Base-by-base conservation (phyloP, 2,329 filamentous ascomycete genomes). In the Calonectria naviculata region DNA sequence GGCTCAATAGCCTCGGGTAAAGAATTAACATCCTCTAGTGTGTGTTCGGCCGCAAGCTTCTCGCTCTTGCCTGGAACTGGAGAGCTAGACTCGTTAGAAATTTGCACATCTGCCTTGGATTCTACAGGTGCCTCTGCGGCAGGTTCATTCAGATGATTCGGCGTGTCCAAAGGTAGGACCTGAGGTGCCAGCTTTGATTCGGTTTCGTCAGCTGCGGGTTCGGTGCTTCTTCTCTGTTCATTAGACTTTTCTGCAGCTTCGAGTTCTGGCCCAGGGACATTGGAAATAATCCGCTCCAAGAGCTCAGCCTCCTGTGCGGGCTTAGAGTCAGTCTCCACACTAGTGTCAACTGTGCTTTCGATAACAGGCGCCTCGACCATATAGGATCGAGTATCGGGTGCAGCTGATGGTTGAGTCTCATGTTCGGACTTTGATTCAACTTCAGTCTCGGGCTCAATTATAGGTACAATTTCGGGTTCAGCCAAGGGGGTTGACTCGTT, bases 401-500 rank as follows among this genome's bases (percentile, higher is more conserved):
- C 66, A 68, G 69, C 71, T 68, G 71, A 47, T 73, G 71, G 67
- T 76, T 76, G 76, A 65, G 68, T 76, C 66, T 77, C 74, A 72
- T 73, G 71, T 76, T 78, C 70, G 66, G 68, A 73, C 74, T 78
- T 76, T 62, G 77, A 72, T 78, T 78, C 77, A 78, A 65, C 75
- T 78, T 76, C 75, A 77, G 75, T 75, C 67, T 78, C 72, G 74
- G 73, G 74, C 71, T 78, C 75, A 76, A 76, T 63, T 77, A 76
- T 73, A 75, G 70, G 74, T 71, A 81, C 78, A 71, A 70, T 73
- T 72, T 79, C 74, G 41, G 34, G n/a, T 71, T 77, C 71, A 65
- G 63, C 67, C 47, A 70, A 67, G 60, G 65, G 54, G 68, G 69
- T 49, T 71, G 70, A 52, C 71, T 77, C 72, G 70, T 78, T 73